Evolutionary conservation across 208 protist genomes (phyloP), one percentile per base, ranked within the genome.

Genomic region (Trypanosoma melophagium): DNA sequence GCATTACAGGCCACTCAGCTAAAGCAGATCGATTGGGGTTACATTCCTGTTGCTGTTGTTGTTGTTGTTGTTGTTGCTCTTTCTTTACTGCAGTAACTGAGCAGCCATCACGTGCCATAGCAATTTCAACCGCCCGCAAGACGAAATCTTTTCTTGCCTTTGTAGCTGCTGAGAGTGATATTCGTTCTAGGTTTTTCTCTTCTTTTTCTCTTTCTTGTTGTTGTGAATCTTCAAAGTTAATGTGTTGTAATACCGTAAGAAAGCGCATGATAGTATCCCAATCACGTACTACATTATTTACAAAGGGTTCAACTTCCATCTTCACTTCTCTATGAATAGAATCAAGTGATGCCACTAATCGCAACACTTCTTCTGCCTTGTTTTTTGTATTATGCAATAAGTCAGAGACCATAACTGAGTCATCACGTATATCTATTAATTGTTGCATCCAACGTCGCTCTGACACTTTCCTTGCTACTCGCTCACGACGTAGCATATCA

Each of bases 361-460:
- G 60, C 19, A 82, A 60, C 7, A 89, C 66, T 1, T 69, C 68
- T 70, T 91, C 86, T 16, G 84, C 86, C 9, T 84, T 82, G 12
- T 72, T 77, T 4, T 66, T 70, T 0, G 84, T 76, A 22, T 75
- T 83, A 31, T 71, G 76, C 58, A 95, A 58, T 55, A 92, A 63
- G 54, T 90, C 86, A 14, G 86, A 82, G 22, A 95, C 68, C 22
- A 95, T 58, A 55, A 74, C 74, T n/a, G 89, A 84, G 49, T 91
- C 86, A 21, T 86, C 79, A 51, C 84, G 79, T 50, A 92, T 79
- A 47, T 81, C 78, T 9, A 67, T 60, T 66, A 95, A 73, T 68
- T 90, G 77, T 59, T 79, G 62, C 14, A 65, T 67, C 76, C 71
- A 79, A 55, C 77, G 60, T 3, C 66, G 69, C 17, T 83, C 76